Evolutionary conservation across 805 yeast genomes (phyloP), one percentile per base, ranked within the genome.

Genomic region (Candida corydali): DNA sequence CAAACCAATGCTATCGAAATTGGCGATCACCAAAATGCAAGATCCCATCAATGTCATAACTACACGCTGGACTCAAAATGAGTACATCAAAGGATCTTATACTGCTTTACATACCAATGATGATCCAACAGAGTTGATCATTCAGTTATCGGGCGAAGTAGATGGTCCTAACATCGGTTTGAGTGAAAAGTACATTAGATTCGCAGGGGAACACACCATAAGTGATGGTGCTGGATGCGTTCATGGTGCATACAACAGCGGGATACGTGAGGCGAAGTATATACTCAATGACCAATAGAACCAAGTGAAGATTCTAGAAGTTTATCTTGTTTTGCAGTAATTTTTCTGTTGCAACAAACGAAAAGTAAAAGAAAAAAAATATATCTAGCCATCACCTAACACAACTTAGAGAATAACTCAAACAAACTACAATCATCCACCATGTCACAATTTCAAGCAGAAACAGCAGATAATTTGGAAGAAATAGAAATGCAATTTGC

Each of bases 401-500:
- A 20, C 23, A 20, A 20, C 23, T 20, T 20, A 23, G 11, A 11
- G 26, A 23, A 23, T 11, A 23, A 23, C 11, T 11, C 11, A 23
- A 23, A 23, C 11, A 23, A 11, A 11, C 11, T 23, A 23, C 26
- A 23, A n/a, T n/a, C n/a, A 20, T 11, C 11, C 8, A 16, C n/a
- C 6, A 22, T 26, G 14, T 23, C 27, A 5, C 62, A 61, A 40
- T 86, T 87, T 56, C 76, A 82, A 52, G 89, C 98, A 14, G 96
- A 93, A 54, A 75, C 72, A 41, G 97, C 98, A 31, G 96, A 93
- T 43, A 93, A 93, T 69, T 71, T 86, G 51, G 98, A 91, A 63
- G 57, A 56, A 37, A 87, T 93, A 54, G 98, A 93, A 64, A 87
- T 80, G 73, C 98, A 93, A 68, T 93, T 93, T 55, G 98, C 98